Base-by-base conservation (phyloP, 371 early-diverging fungal species). In the Rhizopus sp. region DNA sequence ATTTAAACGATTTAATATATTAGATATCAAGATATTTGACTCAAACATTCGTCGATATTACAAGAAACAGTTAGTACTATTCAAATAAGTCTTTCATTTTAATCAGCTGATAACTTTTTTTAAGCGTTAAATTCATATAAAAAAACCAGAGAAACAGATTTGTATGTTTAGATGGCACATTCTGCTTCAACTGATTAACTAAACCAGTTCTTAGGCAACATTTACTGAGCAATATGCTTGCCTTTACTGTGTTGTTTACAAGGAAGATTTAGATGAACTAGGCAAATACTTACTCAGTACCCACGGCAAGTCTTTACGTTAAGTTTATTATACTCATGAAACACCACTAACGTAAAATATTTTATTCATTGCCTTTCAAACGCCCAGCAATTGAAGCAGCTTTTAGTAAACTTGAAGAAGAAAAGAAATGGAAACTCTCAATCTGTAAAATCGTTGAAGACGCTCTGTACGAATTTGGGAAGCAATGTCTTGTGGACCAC, bases 91-190 rank as follows among this genome's bases (percentile, higher is more conserved):
- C 34, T 49, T 33, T 33, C 50, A 34, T 49, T 49, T 33, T n/a
- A 49, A 49, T 49, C 50, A 49, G 3, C 4, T 49, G 15, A 33
- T 33, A 33, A 49, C 50, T 49, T 33, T 49, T 34, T 49, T 49
- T 49, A 32, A 49, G 50, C 13, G 34, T 49, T 15, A 49, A 49
- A 34, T 49, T 49, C 50, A 49, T 49, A 33, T 49, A 1, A 49
- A 34, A 31, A 49, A n/a, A 31, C 34, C 50, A 49, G 50, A 49
- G 2, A 33, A 34, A 49, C 33, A 33, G 31, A 49, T 33, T 49
- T 49, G 49, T 49, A 49, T 33, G 33, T 49, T 49, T 49, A 49
- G 34, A 8, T 33, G n/a, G 13, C 49, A 49, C 49, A 33, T 49
- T 33, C 34, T 49, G 49, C 49, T 49, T 49, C 34, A 33, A 33